Evolutionary conservation across 345 rosid species (phyloP).

Genomic region (Noccaea bulbosa): DNA sequence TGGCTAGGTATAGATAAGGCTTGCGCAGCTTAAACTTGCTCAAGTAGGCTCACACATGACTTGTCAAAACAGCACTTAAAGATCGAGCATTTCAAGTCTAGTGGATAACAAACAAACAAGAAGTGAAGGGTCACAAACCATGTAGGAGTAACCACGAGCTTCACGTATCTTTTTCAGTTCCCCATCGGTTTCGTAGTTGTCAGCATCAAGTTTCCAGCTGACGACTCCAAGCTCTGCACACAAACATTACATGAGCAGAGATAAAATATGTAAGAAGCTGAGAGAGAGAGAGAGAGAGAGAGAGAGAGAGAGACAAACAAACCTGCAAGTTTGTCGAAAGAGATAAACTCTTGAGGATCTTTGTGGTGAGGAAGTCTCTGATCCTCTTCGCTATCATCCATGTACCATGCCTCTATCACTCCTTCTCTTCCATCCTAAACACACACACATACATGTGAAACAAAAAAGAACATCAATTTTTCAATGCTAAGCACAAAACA

Average conservation of each 20-base stretch:
- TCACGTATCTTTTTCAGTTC: conserved; percentile 87
- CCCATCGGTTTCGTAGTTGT: conserved; percentile 83
- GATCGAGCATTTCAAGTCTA: too few relatives aligned
- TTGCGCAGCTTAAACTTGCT: too few relatives aligned
- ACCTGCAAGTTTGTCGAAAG: conserved; percentile 79
- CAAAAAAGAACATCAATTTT: not conserved
- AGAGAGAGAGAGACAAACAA: conserved; percentile 23
- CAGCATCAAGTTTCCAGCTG: conserved; percentile 93
- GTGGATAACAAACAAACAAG: not conserved
- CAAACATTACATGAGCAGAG: not conserved
- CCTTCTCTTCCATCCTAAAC: conserved; percentile 56
- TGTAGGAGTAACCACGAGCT: conserved; percentile 85
- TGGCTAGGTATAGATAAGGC: too few relatives aligned
- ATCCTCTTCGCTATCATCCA: conserved; percentile 84
- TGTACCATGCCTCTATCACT: conserved; percentile 90
- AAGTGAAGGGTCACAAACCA: conserved; percentile 51
- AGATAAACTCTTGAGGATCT: conserved; percentile 78
- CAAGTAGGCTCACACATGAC: too few relatives aligned
- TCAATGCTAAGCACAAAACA: conserved; percentile 28
- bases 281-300: not conserved
- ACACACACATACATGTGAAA: not conserved
- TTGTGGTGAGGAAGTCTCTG: conserved; percentile 93
- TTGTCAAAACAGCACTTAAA: too few relatives aligned
- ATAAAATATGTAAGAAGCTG: not conserved
- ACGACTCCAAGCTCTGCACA: conserved; percentile 82